A percentile compares a stretch with the other conserved stretches of the same genome.
phyloP scores from a whole-genome alignment of 805 yeast genomes.

The Wickerhamomyces tratensis region DNA sequence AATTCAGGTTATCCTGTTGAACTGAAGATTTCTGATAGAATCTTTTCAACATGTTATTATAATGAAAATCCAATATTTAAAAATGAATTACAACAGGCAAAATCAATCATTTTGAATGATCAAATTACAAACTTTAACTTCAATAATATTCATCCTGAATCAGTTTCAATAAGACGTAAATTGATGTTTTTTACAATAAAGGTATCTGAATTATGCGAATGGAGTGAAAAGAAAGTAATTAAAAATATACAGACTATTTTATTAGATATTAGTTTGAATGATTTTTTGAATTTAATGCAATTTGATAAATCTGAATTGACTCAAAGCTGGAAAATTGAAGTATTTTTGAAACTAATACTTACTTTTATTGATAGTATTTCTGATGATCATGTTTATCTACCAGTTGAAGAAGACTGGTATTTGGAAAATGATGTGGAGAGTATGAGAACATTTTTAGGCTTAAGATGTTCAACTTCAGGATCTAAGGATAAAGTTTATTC shows the following conservation, averaged over 20 bases:
- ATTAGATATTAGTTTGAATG: background rate
- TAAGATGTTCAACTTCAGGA: too few species aligned
- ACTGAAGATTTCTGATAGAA: slow-evolving; percentile 4
- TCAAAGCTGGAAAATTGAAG: background rate
- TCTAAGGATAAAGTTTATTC: too few species aligned
- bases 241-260: background rate
- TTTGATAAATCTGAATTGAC: slow-evolving; percentile 4
- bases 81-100: slow-evolving; percentile 10
- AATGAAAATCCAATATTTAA: slow-evolving; percentile 5
- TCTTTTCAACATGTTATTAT: slow-evolving; percentile 3
- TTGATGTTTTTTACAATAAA: background rate
- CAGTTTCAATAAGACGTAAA: background rate
- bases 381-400: slow-evolving; percentile 5
- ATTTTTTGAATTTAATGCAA: slow-evolving; percentile 3
- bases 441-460: too few species aligned
- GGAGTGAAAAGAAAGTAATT: background rate
- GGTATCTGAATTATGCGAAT: background rate
- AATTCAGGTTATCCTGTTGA: slow-evolving; percentile 5
- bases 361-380: slow-evolving; percentile 9
- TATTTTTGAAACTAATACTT: slow-evolving; percentile 2
- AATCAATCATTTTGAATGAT: slow-evolving; percentile 5
- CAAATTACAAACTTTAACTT: background rate
- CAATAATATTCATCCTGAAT: background rate
- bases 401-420: slow-evolving; percentile 4
- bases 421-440: background rate